Evolutionary conservation across 2,329 filamentous ascomycete genomes (phyloP).

Genomic region (Cadophora sp.): DNA sequence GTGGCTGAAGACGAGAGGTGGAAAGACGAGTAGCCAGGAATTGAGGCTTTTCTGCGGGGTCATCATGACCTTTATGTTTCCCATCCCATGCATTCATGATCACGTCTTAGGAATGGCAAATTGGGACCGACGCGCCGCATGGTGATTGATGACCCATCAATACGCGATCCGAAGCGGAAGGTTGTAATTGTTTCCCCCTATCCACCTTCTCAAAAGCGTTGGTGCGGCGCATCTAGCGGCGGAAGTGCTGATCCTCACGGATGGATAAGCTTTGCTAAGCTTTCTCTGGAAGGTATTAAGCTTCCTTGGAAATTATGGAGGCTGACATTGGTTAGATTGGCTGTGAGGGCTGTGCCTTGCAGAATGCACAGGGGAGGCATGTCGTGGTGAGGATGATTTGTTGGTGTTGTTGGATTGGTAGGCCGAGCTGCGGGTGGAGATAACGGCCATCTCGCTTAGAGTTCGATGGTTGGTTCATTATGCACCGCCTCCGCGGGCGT

Average conservation of each 20-base stretch:
- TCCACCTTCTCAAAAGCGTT: slow-evolving; percentile 16
- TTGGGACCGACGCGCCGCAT: background rate
- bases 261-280: slow-evolving; percentile 18
- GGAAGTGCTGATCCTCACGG: background rate
- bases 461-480: too few species aligned
- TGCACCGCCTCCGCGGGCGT: too few species aligned
- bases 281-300: slow-evolving; percentile 7
- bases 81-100: background rate
- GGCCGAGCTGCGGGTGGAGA: background rate
- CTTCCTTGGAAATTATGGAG: background rate
- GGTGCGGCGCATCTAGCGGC: background rate
- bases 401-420: background rate
- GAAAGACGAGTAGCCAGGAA: background rate
- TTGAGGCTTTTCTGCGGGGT: background rate
- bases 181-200: background rate
- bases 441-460: background rate
- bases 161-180: background rate
- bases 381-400: background rate
- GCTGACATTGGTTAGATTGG: background rate
- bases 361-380: background rate
- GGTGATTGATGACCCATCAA: background rate
- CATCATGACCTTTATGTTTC: background rate
- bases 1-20: background rate
- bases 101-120: background rate
- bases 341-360: background rate